Conservation (phyloP, 1,139 yeast genomes). For the Saccharomyces pastorianus region DNA sequence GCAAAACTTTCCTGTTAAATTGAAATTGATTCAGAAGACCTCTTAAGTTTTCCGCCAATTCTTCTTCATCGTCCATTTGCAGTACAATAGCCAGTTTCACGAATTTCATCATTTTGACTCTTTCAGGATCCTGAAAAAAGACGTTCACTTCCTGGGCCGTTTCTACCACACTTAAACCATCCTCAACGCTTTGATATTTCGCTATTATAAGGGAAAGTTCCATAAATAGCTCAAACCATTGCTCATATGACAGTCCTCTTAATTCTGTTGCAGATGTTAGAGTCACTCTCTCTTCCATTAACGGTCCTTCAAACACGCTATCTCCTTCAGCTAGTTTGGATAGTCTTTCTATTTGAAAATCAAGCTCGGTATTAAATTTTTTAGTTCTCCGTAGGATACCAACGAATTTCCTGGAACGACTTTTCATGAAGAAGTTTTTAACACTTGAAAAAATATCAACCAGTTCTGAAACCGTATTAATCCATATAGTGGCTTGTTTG, state of each 20-base stretch:
- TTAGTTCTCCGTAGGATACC: conserved; percentile 60
- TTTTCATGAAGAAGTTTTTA: conserved; percentile 68
- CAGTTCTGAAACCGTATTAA: conserved; percentile 72
- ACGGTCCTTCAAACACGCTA: conserved; percentile 32
- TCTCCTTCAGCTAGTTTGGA: conserved; percentile 61
- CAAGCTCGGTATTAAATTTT: conserved; percentile 55
- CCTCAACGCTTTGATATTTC: conserved; percentile 52
- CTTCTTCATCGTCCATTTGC: conserved; percentile 43
- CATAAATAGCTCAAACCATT: conserved; percentile 82
- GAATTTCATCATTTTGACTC: conserved; percentile 51
- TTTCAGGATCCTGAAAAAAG: conserved; percentile 53
- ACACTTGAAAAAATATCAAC: conserved; percentile 76
- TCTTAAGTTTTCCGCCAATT: conserved; percentile 51
- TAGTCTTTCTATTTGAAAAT: conserved; percentile 62
- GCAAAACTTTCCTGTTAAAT: conserved; percentile 62
- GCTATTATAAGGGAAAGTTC: conserved; percentile 65
- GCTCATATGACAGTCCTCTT: conserved; percentile 67
- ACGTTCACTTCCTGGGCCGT: conserved; percentile 72
- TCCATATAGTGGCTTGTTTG: conserved; percentile 71
- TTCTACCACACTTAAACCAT: conserved; percentile 63
- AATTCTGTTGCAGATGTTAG: conserved; percentile 42
- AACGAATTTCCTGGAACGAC: conserved; percentile 57
- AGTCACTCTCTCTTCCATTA: conserved; percentile 36
- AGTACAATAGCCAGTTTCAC: conserved; percentile 61
- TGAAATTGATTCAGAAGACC: conserved; percentile 58